Percentiles rank a stretch among this genome's conserved stretches.
These are phyloP conservation scores for Amanita phalloides DNA, from an alignment of 768 basidiomycete genomes.

Conservation along the genomic window DNA sequence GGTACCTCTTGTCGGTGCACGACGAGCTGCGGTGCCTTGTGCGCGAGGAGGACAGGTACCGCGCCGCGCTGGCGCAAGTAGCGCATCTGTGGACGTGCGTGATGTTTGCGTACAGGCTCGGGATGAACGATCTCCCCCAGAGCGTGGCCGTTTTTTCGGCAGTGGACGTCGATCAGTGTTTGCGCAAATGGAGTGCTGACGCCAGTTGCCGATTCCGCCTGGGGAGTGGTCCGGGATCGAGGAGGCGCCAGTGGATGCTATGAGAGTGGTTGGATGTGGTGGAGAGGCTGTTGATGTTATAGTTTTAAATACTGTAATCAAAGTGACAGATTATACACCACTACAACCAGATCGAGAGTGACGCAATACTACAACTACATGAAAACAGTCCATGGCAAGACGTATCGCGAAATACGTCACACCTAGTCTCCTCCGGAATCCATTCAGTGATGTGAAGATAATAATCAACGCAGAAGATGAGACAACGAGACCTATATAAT, in stretches of 20 bases:
- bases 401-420: too few species aligned
- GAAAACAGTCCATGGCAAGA: too few species aligned
- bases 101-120: conserved; percentile 84
- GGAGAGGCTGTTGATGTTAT: too few species aligned
- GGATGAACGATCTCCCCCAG: conserved; percentile 93
- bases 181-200: conserved; percentile 97
- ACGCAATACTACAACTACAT: too few species aligned
- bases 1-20: conserved; percentile 94
- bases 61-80: conserved; percentile 86
- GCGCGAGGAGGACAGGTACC: conserved; percentile 80
- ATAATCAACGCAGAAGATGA: too few species aligned
- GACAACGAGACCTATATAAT: too few species aligned
- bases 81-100: conserved; percentile 94
- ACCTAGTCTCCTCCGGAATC: too few species aligned
- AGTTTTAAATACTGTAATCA: too few species aligned
- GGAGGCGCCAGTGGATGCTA: conserved; percentile 25
- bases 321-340: too few species aligned
- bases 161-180: conserved; percentile 83
- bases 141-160: conserved; percentile 96
- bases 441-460: too few species aligned
- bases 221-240: conserved; percentile 82
- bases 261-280: too few species aligned
- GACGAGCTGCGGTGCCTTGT: conserved; percentile 95
- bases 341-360: too few species aligned
- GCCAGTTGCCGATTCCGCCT: conserved; percentile 64